Base-by-base conservation (phyloP, 2,329 filamentous ascomycete species). In the Tolypocladium capitatum region DNA sequence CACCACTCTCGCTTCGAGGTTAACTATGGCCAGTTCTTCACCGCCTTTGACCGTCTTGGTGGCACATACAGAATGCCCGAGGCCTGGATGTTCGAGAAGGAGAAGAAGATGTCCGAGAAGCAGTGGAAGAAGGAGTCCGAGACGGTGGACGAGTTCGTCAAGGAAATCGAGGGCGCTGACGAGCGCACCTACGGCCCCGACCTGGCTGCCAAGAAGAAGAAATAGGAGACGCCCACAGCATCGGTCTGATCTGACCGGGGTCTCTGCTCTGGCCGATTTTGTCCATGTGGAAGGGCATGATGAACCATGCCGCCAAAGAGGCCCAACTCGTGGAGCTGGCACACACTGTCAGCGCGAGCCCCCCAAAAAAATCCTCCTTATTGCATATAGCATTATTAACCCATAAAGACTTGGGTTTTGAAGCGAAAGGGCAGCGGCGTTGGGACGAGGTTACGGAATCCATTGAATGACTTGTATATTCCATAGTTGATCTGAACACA, bases 21-120 rank as follows among this genome's bases (percentile, higher is more conserved):
- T 74, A 96, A 95, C 70, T 96, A 94, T 60, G 90, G 90, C 49
- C 90, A 96, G 65, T 96, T 90, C 70, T 92, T 87, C 16, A 95
- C 89, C 0, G 72, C 92, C 20, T 95, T 90, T 84, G 90, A 96
- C 65, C 82, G 90, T 46, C 67, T 95, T 20, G 86, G 87, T 47
- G 85, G 84, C 50, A 94, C 85, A 61, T 96, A 95, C 72, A 76
- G 86, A 58, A 80, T 83, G 71, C 90, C 90, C 20, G 91, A 92
- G 57, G 77, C 82, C 48, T 87, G 89, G 67, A 76, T 95, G 56
- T 96, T 95, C 71, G 70, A 81, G 58, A 83, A 83, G 63, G 84
- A 92, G 63, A 80, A 79, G 58, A 95, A 94, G 74, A 90, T 92
- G 84, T 84, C 78, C 53, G 70, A 85, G 58, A 75, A 74, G 51